Base-by-base conservation (phyloP, 2,329 filamentous ascomycete species). In the Metarhizium guizhouense region DNA sequence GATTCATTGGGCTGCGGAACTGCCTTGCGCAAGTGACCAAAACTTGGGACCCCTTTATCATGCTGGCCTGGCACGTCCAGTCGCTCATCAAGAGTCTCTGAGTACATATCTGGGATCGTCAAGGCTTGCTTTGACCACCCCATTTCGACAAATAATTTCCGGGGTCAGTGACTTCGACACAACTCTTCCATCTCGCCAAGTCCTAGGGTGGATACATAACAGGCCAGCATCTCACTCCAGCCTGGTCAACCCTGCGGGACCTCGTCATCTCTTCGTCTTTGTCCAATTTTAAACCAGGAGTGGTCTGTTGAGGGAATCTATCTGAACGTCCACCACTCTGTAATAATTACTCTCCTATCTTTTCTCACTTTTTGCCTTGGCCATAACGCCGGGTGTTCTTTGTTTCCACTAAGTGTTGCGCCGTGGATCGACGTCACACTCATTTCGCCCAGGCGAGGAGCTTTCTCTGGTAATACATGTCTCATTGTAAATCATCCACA, bases 181-280 rank as follows among this genome's bases (percentile, higher is more conserved):
- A 25, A 48, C 8, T 25, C n/a, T 20, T 25, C 18, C 18, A 18
- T 45, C 40, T 56, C 51, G 51, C 34, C 49, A 51, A 20, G 11
- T 45, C 50, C 40, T 45, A 29, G 14, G 32, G 55, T 56, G 55
- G 55, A 47, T 56, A 53, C 54, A 49, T 47, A 38, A 36, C 32
- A 42, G 49, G 25, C 29, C 40, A 47, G 34, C 47, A 48, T 18
- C 45, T 48, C 25, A 16, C 25, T 30, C 45, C n/a, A 29, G 18
- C 45, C 16, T 43, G n/a, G 34, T 30, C 48, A 40, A 47, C 42
- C 40, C 30, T 48, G 52, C 52, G 42, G 55, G 55, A 57, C 52
- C 48, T 57, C 48, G 48, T 57, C 52, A 52, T 57, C 50, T 54
- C 48, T 43, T 40, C 30, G 40, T 8, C 14, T 30, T 42, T 48